Evolutionary conservation across 208 protist genomes (phyloP).

Genomic region (Histomonas meleagridis): DNA sequence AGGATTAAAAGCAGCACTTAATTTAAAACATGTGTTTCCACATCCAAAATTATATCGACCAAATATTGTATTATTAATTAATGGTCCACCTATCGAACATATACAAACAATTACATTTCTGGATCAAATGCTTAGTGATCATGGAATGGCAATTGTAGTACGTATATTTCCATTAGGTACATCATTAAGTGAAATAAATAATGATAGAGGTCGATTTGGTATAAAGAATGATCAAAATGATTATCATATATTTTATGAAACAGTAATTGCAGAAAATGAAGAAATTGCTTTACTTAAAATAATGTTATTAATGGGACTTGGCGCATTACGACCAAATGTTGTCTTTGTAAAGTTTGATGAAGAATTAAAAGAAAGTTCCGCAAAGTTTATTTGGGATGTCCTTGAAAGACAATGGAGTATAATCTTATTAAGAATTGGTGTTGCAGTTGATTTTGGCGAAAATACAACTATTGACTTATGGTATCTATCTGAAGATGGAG

Average conservation of each 20-base stretch:
- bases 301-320: not conserved
- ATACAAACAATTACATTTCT: not conserved
- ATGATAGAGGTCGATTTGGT: not conserved
- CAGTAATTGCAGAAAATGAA: not conserved
- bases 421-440: not conserved
- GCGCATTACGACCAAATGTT: not conserved
- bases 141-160: constrained; percentile 1
- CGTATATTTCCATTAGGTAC: not conserved
- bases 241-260: not conserved
- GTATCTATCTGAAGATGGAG: constrained; percentile 16
- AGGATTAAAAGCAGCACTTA: not conserved
- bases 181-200: not conserved
- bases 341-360: constrained; percentile 16
- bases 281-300: not conserved
- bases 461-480: not conserved
- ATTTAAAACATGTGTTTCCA: not conserved
- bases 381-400: not conserved
- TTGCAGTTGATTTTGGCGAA: not conserved
- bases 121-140: not conserved
- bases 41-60: constrained; percentile 17
- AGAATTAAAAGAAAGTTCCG: not conserved
- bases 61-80: constrained; percentile 10
- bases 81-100: not conserved
- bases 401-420: not conserved
- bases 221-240: not conserved